Evolutionary conservation across 257 asterid genomes (phyloP).

Genomic region (Solanum okadae): DNA sequence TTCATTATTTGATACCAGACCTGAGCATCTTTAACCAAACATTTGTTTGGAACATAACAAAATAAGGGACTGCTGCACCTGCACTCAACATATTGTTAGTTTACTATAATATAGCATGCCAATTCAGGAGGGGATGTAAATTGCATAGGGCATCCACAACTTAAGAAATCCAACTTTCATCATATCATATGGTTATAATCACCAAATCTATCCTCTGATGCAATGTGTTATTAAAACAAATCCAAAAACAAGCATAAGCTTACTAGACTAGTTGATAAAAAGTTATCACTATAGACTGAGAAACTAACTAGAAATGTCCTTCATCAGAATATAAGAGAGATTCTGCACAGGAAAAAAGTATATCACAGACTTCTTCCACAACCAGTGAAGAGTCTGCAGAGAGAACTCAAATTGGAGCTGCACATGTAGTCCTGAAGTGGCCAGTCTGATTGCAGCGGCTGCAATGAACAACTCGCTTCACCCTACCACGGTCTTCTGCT

Average conservation of each 20-base stretch:
- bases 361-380: background rate
- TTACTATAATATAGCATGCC: background rate
- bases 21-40: background rate
- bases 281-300: background rate
- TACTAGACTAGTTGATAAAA: background rate
- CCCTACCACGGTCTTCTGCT: slow-evolving; percentile 81
- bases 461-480: slow-evolving; percentile 88
- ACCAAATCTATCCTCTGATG: background rate
- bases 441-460: slow-evolving; percentile 97
- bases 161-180: background rate
- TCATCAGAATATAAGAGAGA: background rate
- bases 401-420: slow-evolving; percentile 67
- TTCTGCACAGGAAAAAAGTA: background rate
- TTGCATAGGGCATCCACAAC: background rate
- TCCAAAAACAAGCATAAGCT: background rate
- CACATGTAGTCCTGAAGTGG: slow-evolving; percentile 93
- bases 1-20: background rate
- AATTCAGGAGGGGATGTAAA: background rate
- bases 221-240: background rate
- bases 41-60: background rate
- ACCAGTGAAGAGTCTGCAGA: background rate
- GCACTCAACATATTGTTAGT: background rate
- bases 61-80: background rate
- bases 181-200: background rate
- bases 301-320: background rate